A percentile compares a stretch with the other conserved stretches of the same genome.
Conservation (phyloP, 192 early-diverging fungal species). For the Podila verticillata region DNA sequence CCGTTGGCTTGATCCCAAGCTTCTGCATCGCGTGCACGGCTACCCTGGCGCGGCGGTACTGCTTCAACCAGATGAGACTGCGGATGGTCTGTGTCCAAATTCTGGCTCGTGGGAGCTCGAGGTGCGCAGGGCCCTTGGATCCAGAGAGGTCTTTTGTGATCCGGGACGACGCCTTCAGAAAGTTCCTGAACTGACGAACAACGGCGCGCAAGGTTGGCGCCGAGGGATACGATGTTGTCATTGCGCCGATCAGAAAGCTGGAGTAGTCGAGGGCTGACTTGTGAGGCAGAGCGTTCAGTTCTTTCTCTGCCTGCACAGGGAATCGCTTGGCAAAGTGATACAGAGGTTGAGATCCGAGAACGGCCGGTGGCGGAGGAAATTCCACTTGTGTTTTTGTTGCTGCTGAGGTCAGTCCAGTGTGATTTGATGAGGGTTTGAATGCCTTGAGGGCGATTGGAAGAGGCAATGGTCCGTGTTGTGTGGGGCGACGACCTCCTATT, state of each 20-base stretch:
- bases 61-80: conserved; percentile 43
- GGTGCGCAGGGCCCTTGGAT: neutral
- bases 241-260: conserved; percentile 41
- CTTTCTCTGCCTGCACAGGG: conserved; percentile 39
- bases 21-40: conserved; percentile 38
- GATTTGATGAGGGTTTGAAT: neutral
- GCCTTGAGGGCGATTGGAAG: conserved; percentile 29
- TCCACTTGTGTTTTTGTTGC: neutral
- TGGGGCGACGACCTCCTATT: neutral
- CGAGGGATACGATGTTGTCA: conserved; percentile 36
- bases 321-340: conserved; percentile 38
- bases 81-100: conserved; percentile 43
- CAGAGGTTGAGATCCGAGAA: conserved; percentile 42
- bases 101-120: conserved; percentile 35
- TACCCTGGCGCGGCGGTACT: conserved; percentile 39
- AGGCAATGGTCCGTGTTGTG: conserved; percentile 19
- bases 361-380: conserved; percentile 30
- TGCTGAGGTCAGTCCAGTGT: neutral
- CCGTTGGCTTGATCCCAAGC: conserved; percentile 39
- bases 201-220: conserved; percentile 28
- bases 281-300: conserved; percentile 23
- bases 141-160: neutral
- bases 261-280: conserved; percentile 46
- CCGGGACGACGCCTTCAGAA: conserved; percentile 25
- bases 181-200: conserved; percentile 45